Conservation (phyloP, 257 asterid species). For the Mitragyna speciosa region DNA sequence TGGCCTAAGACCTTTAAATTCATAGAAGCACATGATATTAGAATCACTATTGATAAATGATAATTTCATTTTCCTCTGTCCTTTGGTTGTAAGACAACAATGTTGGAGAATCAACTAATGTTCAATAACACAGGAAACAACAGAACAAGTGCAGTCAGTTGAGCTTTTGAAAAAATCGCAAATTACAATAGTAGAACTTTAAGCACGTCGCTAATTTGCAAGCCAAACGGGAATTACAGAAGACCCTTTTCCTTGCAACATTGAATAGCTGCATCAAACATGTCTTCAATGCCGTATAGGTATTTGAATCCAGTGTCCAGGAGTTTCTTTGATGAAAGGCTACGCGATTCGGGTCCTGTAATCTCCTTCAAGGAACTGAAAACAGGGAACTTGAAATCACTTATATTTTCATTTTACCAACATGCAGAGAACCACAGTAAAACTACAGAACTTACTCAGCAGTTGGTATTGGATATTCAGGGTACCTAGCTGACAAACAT, state of each 20-base stretch:
- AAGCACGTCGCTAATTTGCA: neutral
- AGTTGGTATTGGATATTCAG: constrained; percentile 46
- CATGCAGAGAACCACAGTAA: too few relatives aligned
- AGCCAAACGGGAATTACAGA: constrained; percentile 20
- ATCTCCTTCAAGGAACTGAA: constrained; percentile 25
- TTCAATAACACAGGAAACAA: too few relatives aligned
- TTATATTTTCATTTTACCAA: neutral
- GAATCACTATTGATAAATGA: neutral
- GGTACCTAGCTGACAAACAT: constrained; percentile 40
- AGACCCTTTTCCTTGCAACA: constrained; percentile 45
- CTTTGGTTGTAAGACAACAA: neutral
- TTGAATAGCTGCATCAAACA: constrained; percentile 51
- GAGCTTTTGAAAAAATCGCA: neutral
- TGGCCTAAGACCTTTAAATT: too few relatives aligned
- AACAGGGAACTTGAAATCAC: neutral
- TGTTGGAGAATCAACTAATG: neutral
- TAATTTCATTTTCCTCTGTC: neutral
- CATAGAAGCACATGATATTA: too few relatives aligned
- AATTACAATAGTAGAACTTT: neutral
- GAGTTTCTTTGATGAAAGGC: constrained; percentile 38
- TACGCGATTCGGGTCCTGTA: neutral
- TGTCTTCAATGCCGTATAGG: constrained; percentile 43
- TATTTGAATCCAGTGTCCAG: constrained; percentile 45
- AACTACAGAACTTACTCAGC: constrained; percentile 38
- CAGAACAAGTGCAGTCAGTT: neutral